Conservation (phyloP, 2,329 filamentous ascomycete genomes). For the Exophiala dermatitidis region DNA sequence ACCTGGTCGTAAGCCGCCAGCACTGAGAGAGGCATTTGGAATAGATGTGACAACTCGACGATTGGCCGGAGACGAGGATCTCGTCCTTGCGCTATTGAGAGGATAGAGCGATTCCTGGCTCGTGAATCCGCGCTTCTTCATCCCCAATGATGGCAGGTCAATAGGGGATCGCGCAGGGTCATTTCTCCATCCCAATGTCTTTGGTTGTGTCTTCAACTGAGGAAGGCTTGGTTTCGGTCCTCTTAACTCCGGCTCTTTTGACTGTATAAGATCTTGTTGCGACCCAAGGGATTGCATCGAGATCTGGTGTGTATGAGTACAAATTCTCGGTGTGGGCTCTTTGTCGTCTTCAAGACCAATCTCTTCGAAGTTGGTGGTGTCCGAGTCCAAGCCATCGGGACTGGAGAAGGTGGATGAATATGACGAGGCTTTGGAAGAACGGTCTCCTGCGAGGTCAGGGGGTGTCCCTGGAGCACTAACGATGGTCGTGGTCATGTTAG, state of each 20-base stretch:
- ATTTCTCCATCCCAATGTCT: constrained; percentile 1
- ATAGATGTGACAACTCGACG: constrained; percentile 9
- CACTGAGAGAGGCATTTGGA: constrained; percentile 14
- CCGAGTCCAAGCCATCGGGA: constrained; percentile 48
- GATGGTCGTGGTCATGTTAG: constrained; percentile 38
- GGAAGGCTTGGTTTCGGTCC: constrained; percentile 13
- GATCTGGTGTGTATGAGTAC: constrained; percentile 15
- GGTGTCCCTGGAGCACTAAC: constrained; percentile 56
- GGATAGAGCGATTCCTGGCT: constrained; percentile 13
- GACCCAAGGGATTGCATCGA: constrained; percentile 25
- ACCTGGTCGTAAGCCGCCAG: constrained; percentile 17
- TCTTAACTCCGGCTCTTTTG: constrained; percentile 2
- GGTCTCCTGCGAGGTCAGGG: constrained; percentile 73
- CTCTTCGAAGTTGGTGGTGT: constrained; percentile 83
- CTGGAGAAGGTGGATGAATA: constrained; percentile 73
- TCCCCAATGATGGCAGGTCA: constrained; percentile 3
- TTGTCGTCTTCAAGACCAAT: constrained; percentile 74
- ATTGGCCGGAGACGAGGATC: constrained; percentile 20
- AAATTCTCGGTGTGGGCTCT: constrained; percentile 28
- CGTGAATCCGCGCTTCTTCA: constrained; percentile 17
- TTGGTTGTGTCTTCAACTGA: constrained; percentile 16
- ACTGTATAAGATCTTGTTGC: constrained; percentile 27
- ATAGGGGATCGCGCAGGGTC: constrained; percentile 8
- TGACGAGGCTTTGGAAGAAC: constrained; percentile 85
- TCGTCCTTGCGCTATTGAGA: constrained; percentile 11